These are phyloP conservation scores for Kluyveromyces dobzhanskii DNA, from an alignment of 805 yeast genomes.

Conservation along the genomic window DNA sequence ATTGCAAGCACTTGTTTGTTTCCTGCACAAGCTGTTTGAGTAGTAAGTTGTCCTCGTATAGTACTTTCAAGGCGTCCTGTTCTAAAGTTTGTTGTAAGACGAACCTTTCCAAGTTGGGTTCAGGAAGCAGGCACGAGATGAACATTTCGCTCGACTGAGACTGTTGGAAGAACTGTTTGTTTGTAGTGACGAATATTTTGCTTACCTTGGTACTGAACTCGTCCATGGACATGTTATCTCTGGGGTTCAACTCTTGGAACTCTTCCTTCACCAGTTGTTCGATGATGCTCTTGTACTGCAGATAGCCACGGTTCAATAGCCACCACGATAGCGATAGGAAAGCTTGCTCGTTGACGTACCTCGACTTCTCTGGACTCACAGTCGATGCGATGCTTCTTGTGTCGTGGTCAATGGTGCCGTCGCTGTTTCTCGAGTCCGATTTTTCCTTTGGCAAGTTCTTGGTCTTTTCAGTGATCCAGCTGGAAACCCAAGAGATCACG, in stretches of 20 bases:
- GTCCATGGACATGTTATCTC: conserved; percentile 56
- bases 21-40: conserved; percentile 36
- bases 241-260: conserved; percentile 59
- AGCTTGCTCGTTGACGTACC: conserved; percentile 64
- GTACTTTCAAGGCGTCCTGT: conserved; percentile 28
- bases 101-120: conserved; percentile 38
- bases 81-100: conserved; percentile 48
- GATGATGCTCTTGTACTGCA: conserved; percentile 43
- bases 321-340: conserved; percentile 89
- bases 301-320: conserved; percentile 84
- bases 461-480: not conserved
- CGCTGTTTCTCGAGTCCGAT: not conserved
- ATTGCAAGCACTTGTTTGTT: conserved; percentile 35
- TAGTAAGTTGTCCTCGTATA: conserved; percentile 24
- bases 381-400: not conserved
- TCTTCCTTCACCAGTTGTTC: conserved; percentile 49
- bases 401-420: not conserved
- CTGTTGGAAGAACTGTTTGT: conserved; percentile 31
- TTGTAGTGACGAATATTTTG: conserved; percentile 26
- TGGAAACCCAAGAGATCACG: conserved; percentile 6
- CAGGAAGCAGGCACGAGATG: conserved; percentile 40
- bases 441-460: not conserved
- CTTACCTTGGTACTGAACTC: conserved; percentile 45
- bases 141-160: conserved; percentile 19
- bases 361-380: conserved; percentile 18